Base-by-base conservation (phyloP, 192 early-diverging fungal genomes). In the Geranomyces michiganensis region DNA sequence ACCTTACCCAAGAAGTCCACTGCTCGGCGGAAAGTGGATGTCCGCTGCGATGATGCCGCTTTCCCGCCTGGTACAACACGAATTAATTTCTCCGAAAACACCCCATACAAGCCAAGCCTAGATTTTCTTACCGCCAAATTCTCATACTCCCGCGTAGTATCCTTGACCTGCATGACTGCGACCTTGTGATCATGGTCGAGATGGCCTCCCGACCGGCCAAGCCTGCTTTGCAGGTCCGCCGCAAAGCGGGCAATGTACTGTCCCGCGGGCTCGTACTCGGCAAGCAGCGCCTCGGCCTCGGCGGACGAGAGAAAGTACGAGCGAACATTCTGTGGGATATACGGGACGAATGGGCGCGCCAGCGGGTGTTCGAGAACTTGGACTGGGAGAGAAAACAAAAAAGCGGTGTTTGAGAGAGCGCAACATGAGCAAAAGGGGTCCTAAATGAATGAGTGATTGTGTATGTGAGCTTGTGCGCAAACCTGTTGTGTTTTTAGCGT, bases 331-430 rank as follows among this genome's bases (percentile, higher is more conserved):
- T 56, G 49, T 5, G 84, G 84, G 61, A 85, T 81, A 17, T 73
- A 71, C 2, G 84, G 79, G 4, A 85, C 46, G 45, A 85, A 66
- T 1, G 84, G 84, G 14, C 84, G 72, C 1, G 84, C 82, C 8
- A 85, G 70, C 13, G 80, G 80, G 61, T 82, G 80, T 32, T 85
- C 80, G n/a, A 84, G 69, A 2, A 82, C 84, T 65, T 85, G 81
- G 15, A 67, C 80, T 82, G 44, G 6, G 26, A 41, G 5, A 41
- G 36, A 41, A 41, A 41, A 41, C 3, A 10, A 41, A 10, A 41
- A 3, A 41, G 36, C 36, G 36, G 10, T n/a, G n/a, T n/a, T n/a
- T n/a, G n/a, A n/a, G n/a, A n/a, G n/a, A n/a, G n/a, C n/a, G n/a
- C n/a, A n/a, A n/a, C n/a, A 41, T 41, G 36, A 41, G 36, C 3